These are phyloP conservation scores for Skeletonema costatum DNA, from an alignment of 108 stramenopile species.

Conservation along the genomic window DNA sequence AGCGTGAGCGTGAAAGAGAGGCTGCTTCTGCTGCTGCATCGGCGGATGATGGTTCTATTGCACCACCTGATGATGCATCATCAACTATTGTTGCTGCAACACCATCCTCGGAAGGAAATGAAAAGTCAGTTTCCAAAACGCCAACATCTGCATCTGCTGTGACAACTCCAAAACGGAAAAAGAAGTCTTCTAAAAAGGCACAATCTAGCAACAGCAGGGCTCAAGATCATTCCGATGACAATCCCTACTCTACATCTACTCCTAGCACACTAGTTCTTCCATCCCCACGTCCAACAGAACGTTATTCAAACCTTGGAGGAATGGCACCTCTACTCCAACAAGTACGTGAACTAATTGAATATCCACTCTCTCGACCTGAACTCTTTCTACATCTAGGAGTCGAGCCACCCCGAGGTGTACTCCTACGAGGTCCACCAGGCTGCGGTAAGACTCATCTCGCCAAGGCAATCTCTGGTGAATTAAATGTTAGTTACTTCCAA, in stretches of 20 bases:
- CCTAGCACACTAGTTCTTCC: slow-evolving; percentile 38
- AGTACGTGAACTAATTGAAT: slow-evolving; percentile 87
- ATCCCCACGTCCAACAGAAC: slow-evolving; percentile 79
- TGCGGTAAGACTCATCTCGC: slow-evolving; percentile 97
- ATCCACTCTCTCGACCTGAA: slow-evolving; percentile 97
- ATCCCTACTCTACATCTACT: slow-evolving; percentile 7
- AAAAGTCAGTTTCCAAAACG: background rate
- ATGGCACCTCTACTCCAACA: slow-evolving; percentile 68
- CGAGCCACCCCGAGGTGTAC: slow-evolving; percentile 97
- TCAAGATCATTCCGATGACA: slow-evolving; percentile 3
- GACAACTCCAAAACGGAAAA: slow-evolving; percentile 38
- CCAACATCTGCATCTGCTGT: slow-evolving; percentile 1
- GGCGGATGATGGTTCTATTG: slow-evolving; percentile 9
- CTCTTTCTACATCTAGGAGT: slow-evolving; percentile 96
- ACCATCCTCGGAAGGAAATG: background rate
- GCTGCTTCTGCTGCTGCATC: background rate
- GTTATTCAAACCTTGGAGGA: slow-evolving; percentile 87
- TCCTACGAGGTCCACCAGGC: slow-evolving; percentile 97
- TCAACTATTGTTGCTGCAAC: background rate
- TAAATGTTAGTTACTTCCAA: slow-evolving; percentile 73
- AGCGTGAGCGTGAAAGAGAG: slow-evolving; percentile 41
- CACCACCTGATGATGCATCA: slow-evolving; percentile 10
- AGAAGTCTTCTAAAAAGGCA: slow-evolving; percentile 7
- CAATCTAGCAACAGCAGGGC: background rate
- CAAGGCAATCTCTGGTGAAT: slow-evolving; percentile 84